Conservation (phyloP, 2,329 filamentous ascomycete genomes). For the Pseudogymnoascus sp. region DNA sequence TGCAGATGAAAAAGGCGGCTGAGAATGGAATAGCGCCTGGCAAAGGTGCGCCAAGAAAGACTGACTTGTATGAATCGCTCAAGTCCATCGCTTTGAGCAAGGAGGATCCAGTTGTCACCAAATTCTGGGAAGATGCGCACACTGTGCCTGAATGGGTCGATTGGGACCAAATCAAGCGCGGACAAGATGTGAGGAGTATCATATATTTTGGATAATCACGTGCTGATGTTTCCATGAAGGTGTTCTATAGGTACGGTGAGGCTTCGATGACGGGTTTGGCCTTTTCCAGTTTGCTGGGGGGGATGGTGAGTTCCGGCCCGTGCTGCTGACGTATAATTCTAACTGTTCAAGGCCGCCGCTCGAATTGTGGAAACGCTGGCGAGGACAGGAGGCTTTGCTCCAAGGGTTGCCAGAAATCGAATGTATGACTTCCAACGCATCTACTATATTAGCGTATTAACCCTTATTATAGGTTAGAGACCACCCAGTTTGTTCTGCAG, state of each 20-base stretch:
- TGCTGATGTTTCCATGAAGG: conserved; percentile 10
- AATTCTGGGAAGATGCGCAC: conserved; percentile 51
- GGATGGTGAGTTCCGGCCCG: conserved; percentile 17
- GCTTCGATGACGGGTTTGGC: conserved; percentile 46
- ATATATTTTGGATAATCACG: conserved; percentile 24
- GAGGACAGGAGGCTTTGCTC: conserved; percentile 58
- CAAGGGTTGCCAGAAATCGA: conserved; percentile 48
- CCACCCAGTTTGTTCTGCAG: conserved; percentile 39
- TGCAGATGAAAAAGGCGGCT: not conserved
- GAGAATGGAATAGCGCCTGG: not conserved
- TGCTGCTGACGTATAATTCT: not conserved
- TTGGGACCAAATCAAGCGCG: conserved; percentile 56
- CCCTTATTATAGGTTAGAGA: conserved; percentile 36
- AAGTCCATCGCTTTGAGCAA: not conserved
- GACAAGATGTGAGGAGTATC: conserved; percentile 38
- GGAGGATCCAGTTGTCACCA: not conserved
- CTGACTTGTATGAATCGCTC: conserved; percentile 19
- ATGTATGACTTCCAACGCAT: not conserved
- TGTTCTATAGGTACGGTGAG: conserved; percentile 56
- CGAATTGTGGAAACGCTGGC: conserved; percentile 56
- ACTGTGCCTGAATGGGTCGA: conserved; percentile 57
- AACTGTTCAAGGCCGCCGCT: conserved; percentile 33
- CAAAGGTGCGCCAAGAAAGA: conserved; percentile 16
- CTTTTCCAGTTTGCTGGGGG: conserved; percentile 31
- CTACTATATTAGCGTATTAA: not conserved